Evolutionary conservation across 352 stramenopile genomes (phyloP), one percentile per base, ranked within the genome.

Genomic region (Discostella stelligera): DNA sequence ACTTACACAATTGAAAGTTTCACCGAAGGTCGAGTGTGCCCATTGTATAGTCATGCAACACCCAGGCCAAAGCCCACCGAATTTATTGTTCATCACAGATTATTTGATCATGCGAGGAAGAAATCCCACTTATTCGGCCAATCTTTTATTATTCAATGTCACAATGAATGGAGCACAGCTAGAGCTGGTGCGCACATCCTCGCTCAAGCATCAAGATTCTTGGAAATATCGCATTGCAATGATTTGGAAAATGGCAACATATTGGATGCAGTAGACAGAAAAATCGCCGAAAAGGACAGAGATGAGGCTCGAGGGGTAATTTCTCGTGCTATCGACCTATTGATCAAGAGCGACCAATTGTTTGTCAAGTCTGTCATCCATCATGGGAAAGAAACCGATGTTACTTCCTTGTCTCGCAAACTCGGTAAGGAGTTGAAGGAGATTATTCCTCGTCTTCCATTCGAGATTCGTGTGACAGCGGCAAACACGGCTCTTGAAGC

Each of bases 81-180:
- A 46, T 91, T 94, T 66, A 46, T 91, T 25, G 80, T 91, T 30
- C 66, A 92, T 54, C 84, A 94, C 71, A 73, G 88, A 44, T 82
- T 71, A 21, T 77, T 69, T 3, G 78, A 91, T 61, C 32, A 61
- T 21, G 69, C 58, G 25, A 80, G 68, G 4, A 82, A 83, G 27
- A 67, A 79, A 23, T 80, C 64, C 23, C 77, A 71, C 50, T 60
- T 89, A 6, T 94, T 94, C 72, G 86, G 87, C 2, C 82, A 90
- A 63, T 78, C 83, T 25, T 93, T 92, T 52, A 90, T 84, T 59
- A 67, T 93, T 44, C 79, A 90, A 64, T 94, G 79, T 56, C 79
- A 90, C 23, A 89, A 84, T 73, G 89, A 94, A 70, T 94, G 89
- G 89, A 94, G 81, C 67, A 92, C 83, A 30, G 89, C 89, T 16